A percentile compares a stretch with the other conserved stretches of the same genome.
These are phyloP conservation scores for Ceratocystis eucalypticola DNA, from an alignment of 2,329 filamentous ascomycete genomes.

Conservation along the genomic window DNA sequence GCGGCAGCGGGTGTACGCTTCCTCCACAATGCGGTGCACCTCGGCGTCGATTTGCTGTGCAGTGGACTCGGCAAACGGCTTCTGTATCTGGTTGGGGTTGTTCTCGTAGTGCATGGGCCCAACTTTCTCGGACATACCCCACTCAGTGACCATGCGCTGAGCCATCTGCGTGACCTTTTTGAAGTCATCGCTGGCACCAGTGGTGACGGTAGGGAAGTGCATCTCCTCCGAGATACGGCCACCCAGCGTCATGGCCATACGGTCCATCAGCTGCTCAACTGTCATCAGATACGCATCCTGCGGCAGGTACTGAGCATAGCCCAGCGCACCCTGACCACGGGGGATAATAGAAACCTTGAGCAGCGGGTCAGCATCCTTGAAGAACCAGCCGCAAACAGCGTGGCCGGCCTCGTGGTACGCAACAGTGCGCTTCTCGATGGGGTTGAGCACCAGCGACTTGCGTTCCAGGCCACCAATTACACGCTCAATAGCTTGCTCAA, in stretches of 20 bases:
- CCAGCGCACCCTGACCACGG: constrained; percentile 80
- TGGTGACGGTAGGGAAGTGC: constrained; percentile 93
- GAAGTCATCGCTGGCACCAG: constrained; percentile 91
- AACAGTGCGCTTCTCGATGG: constrained; percentile 87
- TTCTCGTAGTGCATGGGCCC: constrained; percentile 86
- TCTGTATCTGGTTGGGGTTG: constrained; percentile 67
- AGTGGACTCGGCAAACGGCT: constrained; percentile 91
- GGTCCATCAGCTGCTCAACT: constrained; percentile 90
- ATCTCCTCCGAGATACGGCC: constrained; percentile 91
- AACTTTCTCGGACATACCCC: constrained; percentile 93
- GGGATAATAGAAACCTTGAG: constrained; percentile 98
- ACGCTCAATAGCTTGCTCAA: constrained; percentile 94
- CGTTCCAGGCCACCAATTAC: constrained; percentile 94
- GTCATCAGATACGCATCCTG: constrained; percentile 93
- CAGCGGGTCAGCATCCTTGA: constrained; percentile 88
- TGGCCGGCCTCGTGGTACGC: constrained; percentile 98
- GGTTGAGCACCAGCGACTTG: constrained; percentile 86
- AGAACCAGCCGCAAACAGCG: constrained; percentile 96
- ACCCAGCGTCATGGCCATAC: constrained; percentile 98
- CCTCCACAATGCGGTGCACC: constrained; percentile 79
- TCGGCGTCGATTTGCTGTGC: constrained; percentile 85
- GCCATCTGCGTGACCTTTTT: constrained; percentile 96
- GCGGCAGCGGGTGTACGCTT: constrained; percentile 84
- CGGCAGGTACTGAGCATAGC: constrained; percentile 96
- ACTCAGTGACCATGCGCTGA: constrained; percentile 96